Conservation (phyloP, 352 stramenopile species). For the Globisporangium emineosum region DNA sequence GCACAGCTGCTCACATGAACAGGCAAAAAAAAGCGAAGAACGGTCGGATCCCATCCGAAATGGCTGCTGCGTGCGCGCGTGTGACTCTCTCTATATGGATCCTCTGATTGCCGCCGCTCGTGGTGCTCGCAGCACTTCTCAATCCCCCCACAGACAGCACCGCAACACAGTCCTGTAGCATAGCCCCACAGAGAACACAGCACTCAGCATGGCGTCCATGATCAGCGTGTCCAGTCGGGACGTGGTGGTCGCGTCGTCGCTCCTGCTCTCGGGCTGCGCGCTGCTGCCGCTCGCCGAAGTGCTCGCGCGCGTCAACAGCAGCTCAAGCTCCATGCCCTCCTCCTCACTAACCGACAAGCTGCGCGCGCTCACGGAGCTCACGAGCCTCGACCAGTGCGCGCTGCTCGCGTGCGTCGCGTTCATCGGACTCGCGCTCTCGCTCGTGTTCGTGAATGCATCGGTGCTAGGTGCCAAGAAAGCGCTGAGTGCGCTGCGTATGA, state of each 20-base stretch:
- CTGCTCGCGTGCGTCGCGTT: constrained; percentile 19
- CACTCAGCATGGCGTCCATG: not conserved
- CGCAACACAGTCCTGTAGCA: not conserved
- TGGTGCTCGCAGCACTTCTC: not conserved
- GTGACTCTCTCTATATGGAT: not conserved
- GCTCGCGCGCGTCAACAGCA: constrained; percentile 5
- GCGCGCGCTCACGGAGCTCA: constrained; percentile 18
- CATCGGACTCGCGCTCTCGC: constrained; percentile 21
- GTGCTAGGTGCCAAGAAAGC: constrained; percentile 6
- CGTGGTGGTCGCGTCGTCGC: constrained; percentile 9
- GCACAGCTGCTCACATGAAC: not conserved
- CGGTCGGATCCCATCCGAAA: not conserved
- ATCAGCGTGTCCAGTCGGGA: constrained; percentile 9
- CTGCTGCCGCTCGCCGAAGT: constrained; percentile 34
- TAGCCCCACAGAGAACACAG: not conserved
- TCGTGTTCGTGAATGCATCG: constrained; percentile 24
- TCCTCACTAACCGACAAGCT: constrained; percentile 9
- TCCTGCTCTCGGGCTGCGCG: constrained; percentile 22
- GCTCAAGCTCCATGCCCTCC: not conserved
- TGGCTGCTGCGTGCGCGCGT: not conserved
- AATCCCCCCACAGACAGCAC: not conserved
- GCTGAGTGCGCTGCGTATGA: constrained; percentile 13
- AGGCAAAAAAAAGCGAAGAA: not conserved
- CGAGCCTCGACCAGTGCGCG: constrained; percentile 25
- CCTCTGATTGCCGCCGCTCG: not conserved